A percentile compares a stretch with the other conserved stretches of the same genome.
phyloP scores from a whole-genome alignment of 768 basidiomycete genomes.

The Coprinopsis marcescibilis region DNA sequence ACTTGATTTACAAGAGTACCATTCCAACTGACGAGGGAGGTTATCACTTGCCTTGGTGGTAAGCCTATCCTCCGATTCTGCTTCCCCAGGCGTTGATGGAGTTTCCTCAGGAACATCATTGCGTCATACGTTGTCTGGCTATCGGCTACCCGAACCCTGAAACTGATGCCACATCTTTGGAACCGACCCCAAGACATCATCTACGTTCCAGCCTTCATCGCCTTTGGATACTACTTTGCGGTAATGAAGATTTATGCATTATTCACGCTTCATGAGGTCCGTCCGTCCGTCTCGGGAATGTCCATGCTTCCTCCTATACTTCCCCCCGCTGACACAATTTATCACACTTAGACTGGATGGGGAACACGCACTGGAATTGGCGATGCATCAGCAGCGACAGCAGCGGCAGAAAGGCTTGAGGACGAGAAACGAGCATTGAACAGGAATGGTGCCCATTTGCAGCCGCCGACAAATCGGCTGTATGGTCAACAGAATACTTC shows the following conservation, averaged over 20 bases:
- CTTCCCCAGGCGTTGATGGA: neutral
- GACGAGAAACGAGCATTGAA: slow-evolving; percentile 31
- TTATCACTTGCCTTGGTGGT: slow-evolving; percentile 83
- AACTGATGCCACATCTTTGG: slow-evolving; percentile 83
- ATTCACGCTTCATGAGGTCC: slow-evolving; percentile 84
- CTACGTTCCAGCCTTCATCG: slow-evolving; percentile 78
- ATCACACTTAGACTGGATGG: slow-evolving; percentile 69
- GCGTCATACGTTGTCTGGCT: slow-evolving; percentile 67
- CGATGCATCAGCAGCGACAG: slow-evolving; percentile 71
- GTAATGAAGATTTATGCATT: slow-evolving; percentile 93
- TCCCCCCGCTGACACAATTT: neutral
- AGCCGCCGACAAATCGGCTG: slow-evolving; percentile 13
- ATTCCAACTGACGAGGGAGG: slow-evolving; percentile 61
- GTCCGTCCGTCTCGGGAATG: slow-evolving; percentile 17
- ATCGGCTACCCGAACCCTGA: slow-evolving; percentile 65
- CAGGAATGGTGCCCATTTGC: slow-evolving; percentile 19
- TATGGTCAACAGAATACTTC: slow-evolving; percentile 20
- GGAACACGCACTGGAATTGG: slow-evolving; percentile 94
- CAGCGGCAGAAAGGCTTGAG: slow-evolving; percentile 51
- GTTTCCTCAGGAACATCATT: slow-evolving; percentile 55
- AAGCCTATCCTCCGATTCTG: slow-evolving; percentile 23
- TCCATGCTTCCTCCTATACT: neutral
- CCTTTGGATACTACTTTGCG: slow-evolving; percentile 92
- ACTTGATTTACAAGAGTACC: slow-evolving; percentile 76
- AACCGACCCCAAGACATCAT: slow-evolving; percentile 68